A percentile compares a stretch with the other conserved stretches of the same genome.
phyloP scores from a whole-genome alignment of 1,284 basidiomycete genomes.

The Ceratobasidium sp. region DNA sequence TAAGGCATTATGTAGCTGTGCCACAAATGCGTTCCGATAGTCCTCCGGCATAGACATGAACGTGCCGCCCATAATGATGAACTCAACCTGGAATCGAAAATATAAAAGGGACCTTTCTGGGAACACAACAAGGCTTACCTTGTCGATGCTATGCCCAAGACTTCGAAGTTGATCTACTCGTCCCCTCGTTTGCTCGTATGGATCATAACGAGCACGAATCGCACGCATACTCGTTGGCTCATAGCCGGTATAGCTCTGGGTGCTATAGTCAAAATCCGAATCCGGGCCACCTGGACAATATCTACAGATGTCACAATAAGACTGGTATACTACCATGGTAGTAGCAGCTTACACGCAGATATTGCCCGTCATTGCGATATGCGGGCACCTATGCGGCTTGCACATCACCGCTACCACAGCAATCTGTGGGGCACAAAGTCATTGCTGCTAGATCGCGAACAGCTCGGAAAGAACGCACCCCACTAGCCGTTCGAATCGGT shows the following conservation, averaged over 20 bases:
- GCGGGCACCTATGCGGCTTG: constrained; percentile 99
- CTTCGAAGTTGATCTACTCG: constrained; percentile 96
- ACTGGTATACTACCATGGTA: background rate
- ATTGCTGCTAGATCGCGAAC: constrained; percentile 45
- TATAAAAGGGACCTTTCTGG: background rate
- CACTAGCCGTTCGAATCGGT: constrained; percentile 97
- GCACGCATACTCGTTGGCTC: constrained; percentile 99
- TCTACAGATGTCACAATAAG: constrained; percentile 59
- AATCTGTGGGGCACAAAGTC: constrained; percentile 67
- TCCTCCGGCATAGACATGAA: constrained; percentile 99
- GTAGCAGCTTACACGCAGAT: constrained; percentile 87
- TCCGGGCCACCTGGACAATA: constrained; percentile 99
- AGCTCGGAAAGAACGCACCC: constrained; percentile 67
- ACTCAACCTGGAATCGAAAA: constrained; percentile 80
- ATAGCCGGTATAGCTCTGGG: constrained; percentile 97
- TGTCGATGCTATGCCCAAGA: constrained; percentile 97
- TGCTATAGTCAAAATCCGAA: constrained; percentile 99
- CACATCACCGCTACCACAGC: constrained; percentile 99
- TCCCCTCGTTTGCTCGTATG: constrained; percentile 96
- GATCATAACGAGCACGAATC: constrained; percentile 97
- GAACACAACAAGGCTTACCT: constrained; percentile 65
- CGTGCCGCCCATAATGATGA: constrained; percentile 99
- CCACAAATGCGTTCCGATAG: constrained; percentile 93
- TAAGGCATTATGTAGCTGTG: constrained; percentile 96
- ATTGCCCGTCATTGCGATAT: constrained; percentile 99